Percentiles rank a stretch among this genome's conserved stretches.
phyloP scores from a whole-genome alignment of 2,329 filamentous ascomycete species.

The Botryotinia calthae region DNA sequence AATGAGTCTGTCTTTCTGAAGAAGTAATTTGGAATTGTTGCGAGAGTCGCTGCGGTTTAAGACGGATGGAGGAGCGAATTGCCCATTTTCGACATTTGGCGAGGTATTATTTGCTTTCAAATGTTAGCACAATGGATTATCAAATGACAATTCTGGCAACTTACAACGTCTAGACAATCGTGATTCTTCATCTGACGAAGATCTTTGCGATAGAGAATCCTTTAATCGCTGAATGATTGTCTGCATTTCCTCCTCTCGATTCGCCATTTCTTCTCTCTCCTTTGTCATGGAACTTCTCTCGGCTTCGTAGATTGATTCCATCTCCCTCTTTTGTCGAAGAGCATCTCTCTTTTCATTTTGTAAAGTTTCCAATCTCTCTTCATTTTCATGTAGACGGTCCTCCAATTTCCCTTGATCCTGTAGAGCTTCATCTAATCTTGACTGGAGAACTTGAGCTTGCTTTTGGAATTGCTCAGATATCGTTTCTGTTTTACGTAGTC shows the following conservation, averaged over 20 bases:
- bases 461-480: slow-evolving; percentile 77
- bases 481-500: slow-evolving; percentile 76
- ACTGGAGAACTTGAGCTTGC: slow-evolving; percentile 80
- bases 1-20: slow-evolving; percentile 96
- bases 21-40: slow-evolving; percentile 82
- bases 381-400: slow-evolving; percentile 81
- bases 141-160: slow-evolving; percentile 28
- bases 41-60: slow-evolving; percentile 84
- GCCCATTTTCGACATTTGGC: slow-evolving; percentile 68
- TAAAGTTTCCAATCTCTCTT: slow-evolving; percentile 76
- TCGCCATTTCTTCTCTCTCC: slow-evolving; percentile 85
- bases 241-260: slow-evolving; percentile 87
- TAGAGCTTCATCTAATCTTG: slow-evolving; percentile 79
- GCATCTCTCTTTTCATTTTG: slow-evolving; percentile 83
- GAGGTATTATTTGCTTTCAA: slow-evolving; percentile 50
- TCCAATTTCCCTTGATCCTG: slow-evolving; percentile 84
- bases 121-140: slow-evolving; percentile 24
- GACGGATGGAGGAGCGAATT: slow-evolving; percentile 83
- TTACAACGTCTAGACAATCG: slow-evolving; percentile 57
- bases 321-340: slow-evolving; percentile 79
- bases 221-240: slow-evolving; percentile 87
- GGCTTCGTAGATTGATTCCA: slow-evolving; percentile 88
- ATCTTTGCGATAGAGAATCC: slow-evolving; percentile 76
- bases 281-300: slow-evolving; percentile 84
- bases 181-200: slow-evolving; percentile 56